Evolutionary conservation across 2,329 filamentous ascomycete genomes (phyloP), one percentile per base, ranked within the genome.

Genomic region (Trichophyton equinum): DNA sequence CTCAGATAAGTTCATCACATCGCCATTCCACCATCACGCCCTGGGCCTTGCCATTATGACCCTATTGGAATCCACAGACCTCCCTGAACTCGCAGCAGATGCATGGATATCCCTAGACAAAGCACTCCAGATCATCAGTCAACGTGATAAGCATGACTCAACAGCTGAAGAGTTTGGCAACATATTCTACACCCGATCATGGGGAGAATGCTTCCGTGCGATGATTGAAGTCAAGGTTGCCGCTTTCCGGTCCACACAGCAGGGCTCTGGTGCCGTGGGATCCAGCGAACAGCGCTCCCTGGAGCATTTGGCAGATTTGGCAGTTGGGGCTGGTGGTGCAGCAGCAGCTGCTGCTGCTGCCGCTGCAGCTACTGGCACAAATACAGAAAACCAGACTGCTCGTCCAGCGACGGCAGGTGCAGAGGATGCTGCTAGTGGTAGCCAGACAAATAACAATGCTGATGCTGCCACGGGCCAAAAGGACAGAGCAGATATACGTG

Each of bases 51-150:
- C 74, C 18, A 69, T 73, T 7, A 73, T 76, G 68, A 76, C 74
- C 36, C 70, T 76, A 6, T 69, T 76, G 2, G 75, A 76, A 62
- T 69, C 73, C 2, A 74, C 73, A 4, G 74, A 75, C 30, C 67
- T 76, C 38, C 73, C 73, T 4, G 73, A 74, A 49, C 65, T 72
- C 53, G 63, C 71, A 2, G 69, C 66, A 53, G 70, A 75, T 59
- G 75, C 73, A 63, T 76, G 74, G 73, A 67, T 69, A 4, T 62
- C 69, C 0, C 70, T 85, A n/a, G 73, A 76, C 30, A 78, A 78
- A 58, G 79, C 81, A 3, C 78, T 82, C 59, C 72, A 74, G 9
- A 73, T 80, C 2, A 73, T 81, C 51, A 75, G 78, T 44, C 70
- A 74, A 7, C 76, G 80, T 22, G 75, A 70, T 22, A 73, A 72